These are phyloP conservation scores for Candida oleophila DNA, from an alignment of 805 yeast genomes.

Conservation along the genomic window DNA sequence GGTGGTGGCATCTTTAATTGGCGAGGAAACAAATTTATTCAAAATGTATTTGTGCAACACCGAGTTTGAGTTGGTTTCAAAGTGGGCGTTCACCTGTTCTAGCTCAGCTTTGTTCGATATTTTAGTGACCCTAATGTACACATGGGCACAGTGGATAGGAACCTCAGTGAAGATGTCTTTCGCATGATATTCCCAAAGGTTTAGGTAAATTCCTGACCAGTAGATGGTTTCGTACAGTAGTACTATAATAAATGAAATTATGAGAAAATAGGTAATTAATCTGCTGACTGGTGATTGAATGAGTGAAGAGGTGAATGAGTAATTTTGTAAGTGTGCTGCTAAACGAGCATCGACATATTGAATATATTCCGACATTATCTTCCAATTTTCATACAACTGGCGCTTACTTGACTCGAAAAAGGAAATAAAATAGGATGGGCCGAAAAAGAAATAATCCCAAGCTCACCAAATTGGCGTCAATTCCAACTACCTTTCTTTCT, in stretches of 20 bases:
- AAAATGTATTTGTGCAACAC: slow-evolving; percentile 4
- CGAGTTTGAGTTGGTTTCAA: neutral
- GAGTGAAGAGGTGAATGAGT: slow-evolving; percentile 22
- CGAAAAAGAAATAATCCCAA: too few relatives aligned
- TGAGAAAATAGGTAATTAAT: slow-evolving; percentile 27
- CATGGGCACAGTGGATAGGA: slow-evolving; percentile 79
- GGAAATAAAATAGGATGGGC: too few relatives aligned
- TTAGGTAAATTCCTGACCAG: slow-evolving; percentile 42
- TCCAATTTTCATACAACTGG: too few relatives aligned
- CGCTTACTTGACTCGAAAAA: too few relatives aligned
- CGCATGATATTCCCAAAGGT: slow-evolving; percentile 50
- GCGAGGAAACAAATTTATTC: neutral
- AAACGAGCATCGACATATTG: neutral
- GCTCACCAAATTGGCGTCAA: too few relatives aligned
- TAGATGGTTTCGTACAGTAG: slow-evolving; percentile 41
- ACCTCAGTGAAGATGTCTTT: slow-evolving; percentile 66
- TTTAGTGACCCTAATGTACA: slow-evolving; percentile 54
- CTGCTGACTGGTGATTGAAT: slow-evolving; percentile 25
- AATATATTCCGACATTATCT: neutral
- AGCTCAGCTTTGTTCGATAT: slow-evolving; percentile 15
- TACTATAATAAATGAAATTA: slow-evolving; percentile 21
- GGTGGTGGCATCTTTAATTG: slow-evolving; percentile 23
- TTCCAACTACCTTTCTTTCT: too few relatives aligned
- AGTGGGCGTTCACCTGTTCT: slow-evolving; percentile 14
- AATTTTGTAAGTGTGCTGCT: neutral